Evolutionary conservation across 2,329 filamentous ascomycete genomes (phyloP).

Genomic region (Penicillium sp.): DNA sequence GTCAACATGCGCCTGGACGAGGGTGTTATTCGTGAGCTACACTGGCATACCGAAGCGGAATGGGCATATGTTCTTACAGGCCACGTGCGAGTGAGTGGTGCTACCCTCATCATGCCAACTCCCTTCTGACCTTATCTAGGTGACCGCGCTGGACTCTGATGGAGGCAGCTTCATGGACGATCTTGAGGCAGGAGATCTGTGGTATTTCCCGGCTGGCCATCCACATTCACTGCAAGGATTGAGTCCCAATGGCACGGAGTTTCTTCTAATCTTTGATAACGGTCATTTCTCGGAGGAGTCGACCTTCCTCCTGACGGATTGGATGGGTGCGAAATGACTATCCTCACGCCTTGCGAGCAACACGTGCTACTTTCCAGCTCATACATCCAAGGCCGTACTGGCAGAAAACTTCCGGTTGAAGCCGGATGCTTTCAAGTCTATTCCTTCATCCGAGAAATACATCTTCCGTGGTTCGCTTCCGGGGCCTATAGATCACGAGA

Average conservation of each 20-base stretch:
- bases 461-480: conserved; percentile 66
- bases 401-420: conserved; percentile 68
- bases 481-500: conserved; percentile 59
- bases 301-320: conserved; percentile 69
- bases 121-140: not conserved
- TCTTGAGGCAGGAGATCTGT: conserved; percentile 66
- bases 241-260: conserved; percentile 57
- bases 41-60: conserved; percentile 77
- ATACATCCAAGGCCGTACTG: conserved; percentile 66
- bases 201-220: conserved; percentile 72
- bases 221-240: conserved; percentile 71
- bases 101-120: not conserved
- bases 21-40: conserved; percentile 69
- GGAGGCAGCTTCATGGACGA: conserved; percentile 72
- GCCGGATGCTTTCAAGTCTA: conserved; percentile 61
- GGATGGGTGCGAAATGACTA: conserved; percentile 51
- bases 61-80: conserved; percentile 72
- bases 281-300: conserved; percentile 58
- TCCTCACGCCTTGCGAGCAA: not conserved
- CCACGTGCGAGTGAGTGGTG: conserved; percentile 51
- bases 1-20: conserved; percentile 73
- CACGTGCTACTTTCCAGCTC: conserved; percentile 41
- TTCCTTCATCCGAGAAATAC: conserved; percentile 63
- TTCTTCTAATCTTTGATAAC: conserved; percentile 57
- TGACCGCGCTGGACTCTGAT: conserved; percentile 68